Conservation (phyloP, 2,329 filamentous ascomycete species). For the Phoma herbarum region DNA sequence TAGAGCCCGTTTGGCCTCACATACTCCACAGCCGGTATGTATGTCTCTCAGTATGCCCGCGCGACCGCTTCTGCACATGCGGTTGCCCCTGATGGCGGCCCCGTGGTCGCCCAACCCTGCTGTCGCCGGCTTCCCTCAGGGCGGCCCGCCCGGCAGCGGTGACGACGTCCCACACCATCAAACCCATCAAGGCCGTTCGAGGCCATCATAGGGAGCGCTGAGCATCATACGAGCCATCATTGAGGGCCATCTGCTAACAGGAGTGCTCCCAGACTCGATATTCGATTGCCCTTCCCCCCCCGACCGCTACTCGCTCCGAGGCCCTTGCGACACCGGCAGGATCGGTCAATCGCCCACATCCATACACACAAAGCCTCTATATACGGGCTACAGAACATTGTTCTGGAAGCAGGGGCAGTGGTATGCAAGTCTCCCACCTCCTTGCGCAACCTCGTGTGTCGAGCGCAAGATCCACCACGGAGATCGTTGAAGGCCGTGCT, state of each 20-base stretch:
- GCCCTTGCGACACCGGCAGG: slow-evolving; percentile 53
- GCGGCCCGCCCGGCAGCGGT: slow-evolving; percentile 43
- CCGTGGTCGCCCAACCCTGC: slow-evolving; percentile 32
- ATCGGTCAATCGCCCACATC: slow-evolving; percentile 42
- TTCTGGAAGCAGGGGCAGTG: slow-evolving; percentile 21
- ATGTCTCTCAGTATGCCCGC: slow-evolving; percentile 38
- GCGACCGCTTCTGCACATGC: slow-evolving; percentile 41
- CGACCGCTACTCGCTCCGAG: slow-evolving; percentile 43
- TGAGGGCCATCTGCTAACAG: slow-evolving; percentile 36
- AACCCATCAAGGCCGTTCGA: slow-evolving; percentile 28
- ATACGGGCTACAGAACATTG: slow-evolving; percentile 28
- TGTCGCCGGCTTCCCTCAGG: slow-evolving; percentile 42
- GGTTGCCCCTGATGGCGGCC: slow-evolving; percentile 28
- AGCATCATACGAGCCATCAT: slow-evolving; percentile 29
- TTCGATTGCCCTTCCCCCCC: slow-evolving; percentile 35
- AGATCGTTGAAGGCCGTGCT: slow-evolving; percentile 37
- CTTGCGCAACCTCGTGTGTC: slow-evolving; percentile 38
- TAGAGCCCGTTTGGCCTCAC: slow-evolving; percentile 35
- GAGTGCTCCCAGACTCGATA: slow-evolving; percentile 30
- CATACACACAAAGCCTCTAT: slow-evolving; percentile 31
- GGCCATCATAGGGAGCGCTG: slow-evolving; percentile 32
- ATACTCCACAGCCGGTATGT: slow-evolving; percentile 46
- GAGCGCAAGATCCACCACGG: slow-evolving; percentile 38
- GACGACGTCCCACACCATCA: slow-evolving; percentile 39
- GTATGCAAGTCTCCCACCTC: slow-evolving; percentile 46